Evolutionary conservation across 2,329 filamentous ascomycete species (phyloP), one percentile per base, ranked within the genome.

Genomic region (Cryphonectria radicalis): DNA sequence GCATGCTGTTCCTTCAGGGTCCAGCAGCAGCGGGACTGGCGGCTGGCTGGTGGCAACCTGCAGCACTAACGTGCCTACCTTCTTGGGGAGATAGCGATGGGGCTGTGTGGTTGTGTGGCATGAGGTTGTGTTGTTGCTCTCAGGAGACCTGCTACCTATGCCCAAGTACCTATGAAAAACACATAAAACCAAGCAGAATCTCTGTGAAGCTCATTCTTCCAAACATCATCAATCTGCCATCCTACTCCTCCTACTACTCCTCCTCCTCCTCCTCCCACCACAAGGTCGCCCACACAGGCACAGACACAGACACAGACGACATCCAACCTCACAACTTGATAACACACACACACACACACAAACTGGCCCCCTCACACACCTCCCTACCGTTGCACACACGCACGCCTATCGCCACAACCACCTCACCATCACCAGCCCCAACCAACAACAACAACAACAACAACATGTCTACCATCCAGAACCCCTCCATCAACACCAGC

Each of bases 401-500:
- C 28, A n/a, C 62, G 7, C 62, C 43, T 22, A 40, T 40, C 14
- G 63, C 53, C 46, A 70, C 13, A 25, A 8, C 55, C 32, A 43
- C 57, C 42, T 32, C 46, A 60, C 63, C 53, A 11, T 22, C 59
- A 50, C 25, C 53, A 50, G 37, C 42, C 60, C 13, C 7, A 4
- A 3, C 40, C 11, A 53, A 37, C n/a, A 22, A 14, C 40, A 22
- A n/a, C 35, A 22, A 28, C 3, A 32, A 32, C 25, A 40, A 10
- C 53, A 73, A 8, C 42, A 73, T 73, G 70, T 65, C 72, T 35
- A 59, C 66, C 43, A 32, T 50, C 8, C 35, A 73, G n/a, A 64
- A 69, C 32, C 53, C 66, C 46, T 50, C 70, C 67, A 63, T 66
- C 59, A 65, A 73, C 57, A 71, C 70, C 70, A 72, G 70, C 42